Evolutionary conservation across 192 early-diverging fungal species (phyloP), one percentile per base, ranked within the genome.

Genomic region (Backusella parvicylindrica): DNA sequence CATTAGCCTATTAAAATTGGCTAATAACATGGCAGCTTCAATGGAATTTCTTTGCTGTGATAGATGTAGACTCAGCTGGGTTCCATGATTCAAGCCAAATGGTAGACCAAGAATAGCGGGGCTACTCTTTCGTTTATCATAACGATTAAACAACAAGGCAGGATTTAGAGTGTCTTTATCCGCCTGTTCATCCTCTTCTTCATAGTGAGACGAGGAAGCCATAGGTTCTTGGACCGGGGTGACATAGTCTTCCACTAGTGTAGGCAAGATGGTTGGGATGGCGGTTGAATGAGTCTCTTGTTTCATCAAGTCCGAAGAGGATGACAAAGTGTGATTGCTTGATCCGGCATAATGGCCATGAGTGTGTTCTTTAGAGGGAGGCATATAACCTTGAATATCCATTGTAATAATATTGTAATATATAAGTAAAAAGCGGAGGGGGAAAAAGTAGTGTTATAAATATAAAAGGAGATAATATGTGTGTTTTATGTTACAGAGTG

Each of bases 61-160:
- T 67, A 78, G 47, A 50, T 78, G 77, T n/a, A 73, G 18, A 69
- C 67, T 73, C 60, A 78, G 33, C 30, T 71, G 77, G 18, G 72
- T 38, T 64, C 56, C 70, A 41, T 66, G 50, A 8, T 53, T 50
- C 6, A 78, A 28, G 31, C 67, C 77, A 49, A 78, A 73, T n/a
- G 75, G 75, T 8, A 78, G 21, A 9, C 77, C 77, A 6, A 78
- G 40, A 21, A 76, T 76, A 16, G 79, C 79, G 4, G 79, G 79
- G 73, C 79, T 81, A 74, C 79, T 81, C 37, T 81, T 81, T 35
- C 79, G 70, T 38, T 81, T 81, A 31, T 81, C 79, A 31, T 72
- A 76, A n/a, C 53, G 40, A 30, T 69, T 63, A 68, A 76, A 64
- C 9, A 81, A 23, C 11, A 81, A 32, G 23, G 72, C 70, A 66